Conservation (phyloP, 2,329 filamentous ascomycete species). For the Colletotrichum eremochloae region DNA sequence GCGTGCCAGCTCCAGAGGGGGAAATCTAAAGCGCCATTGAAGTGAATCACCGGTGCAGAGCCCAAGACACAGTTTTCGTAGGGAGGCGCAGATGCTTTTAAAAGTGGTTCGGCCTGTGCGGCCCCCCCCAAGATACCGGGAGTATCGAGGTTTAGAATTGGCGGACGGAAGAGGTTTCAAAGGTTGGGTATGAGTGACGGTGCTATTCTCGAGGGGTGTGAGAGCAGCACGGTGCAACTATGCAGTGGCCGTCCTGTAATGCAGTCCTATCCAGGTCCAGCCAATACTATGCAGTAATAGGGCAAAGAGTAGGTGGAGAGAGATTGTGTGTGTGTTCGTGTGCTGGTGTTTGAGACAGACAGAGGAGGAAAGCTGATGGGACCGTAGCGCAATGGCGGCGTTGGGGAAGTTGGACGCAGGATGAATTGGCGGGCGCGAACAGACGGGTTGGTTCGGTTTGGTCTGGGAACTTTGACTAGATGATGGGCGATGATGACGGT, state of each 20-base stretch:
- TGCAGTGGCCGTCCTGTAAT: neutral
- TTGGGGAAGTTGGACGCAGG: conserved; percentile 23
- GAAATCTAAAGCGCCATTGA: conserved; percentile 41
- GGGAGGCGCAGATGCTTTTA: conserved; percentile 37
- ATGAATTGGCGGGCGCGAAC: conserved; percentile 23
- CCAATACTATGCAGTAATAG: neutral
- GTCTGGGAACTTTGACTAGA: conserved; percentile 20
- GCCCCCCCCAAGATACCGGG: conserved; percentile 25
- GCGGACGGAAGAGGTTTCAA: conserved; percentile 37
- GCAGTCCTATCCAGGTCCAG: conserved; percentile 3
- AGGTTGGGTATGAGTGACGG: conserved; percentile 10
- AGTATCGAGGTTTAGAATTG: conserved; percentile 36
- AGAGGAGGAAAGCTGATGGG: conserved; percentile 6
- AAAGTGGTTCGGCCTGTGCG: conserved; percentile 40
- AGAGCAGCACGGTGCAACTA: conserved; percentile 3
- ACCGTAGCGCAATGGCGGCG: conserved; percentile 37
- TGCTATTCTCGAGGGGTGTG: conserved; percentile 15
- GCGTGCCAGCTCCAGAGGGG: conserved; percentile 33
- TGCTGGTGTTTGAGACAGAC: neutral
- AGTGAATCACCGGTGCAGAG: conserved; percentile 38
- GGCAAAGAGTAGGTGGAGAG: neutral
- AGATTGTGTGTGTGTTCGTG: neutral
- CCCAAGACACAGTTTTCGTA: conserved; percentile 41
- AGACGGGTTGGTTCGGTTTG: conserved; percentile 15
- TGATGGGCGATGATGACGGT: conserved; percentile 26